Percentiles rank a stretch among this genome's conserved stretches.
Conservation (phyloP, 2,329 filamentous ascomycete genomes). For the Monilinia laxa region DNA sequence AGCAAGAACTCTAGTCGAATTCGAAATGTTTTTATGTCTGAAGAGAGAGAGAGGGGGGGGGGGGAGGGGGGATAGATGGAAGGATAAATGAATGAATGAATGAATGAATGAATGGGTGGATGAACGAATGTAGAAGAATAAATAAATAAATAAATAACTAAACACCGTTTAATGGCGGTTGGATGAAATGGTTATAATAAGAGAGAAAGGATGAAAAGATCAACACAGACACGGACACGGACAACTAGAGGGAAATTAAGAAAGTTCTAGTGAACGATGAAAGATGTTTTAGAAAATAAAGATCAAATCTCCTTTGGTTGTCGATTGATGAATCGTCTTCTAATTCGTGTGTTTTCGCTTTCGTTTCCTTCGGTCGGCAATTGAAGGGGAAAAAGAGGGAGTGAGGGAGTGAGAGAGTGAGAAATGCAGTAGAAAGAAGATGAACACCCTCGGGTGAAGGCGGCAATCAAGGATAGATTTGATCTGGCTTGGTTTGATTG, state of each 20-base stretch:
- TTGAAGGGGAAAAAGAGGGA: not conserved
- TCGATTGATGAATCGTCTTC: not conserved
- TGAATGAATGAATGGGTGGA: too few species aligned
- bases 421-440: not conserved
- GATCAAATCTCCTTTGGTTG: not conserved
- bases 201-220: slow-evolving; percentile 13
- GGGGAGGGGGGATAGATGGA: not conserved
- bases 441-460: not conserved
- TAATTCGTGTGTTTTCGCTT: not conserved
- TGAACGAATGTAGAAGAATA: not conserved
- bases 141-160: not conserved
- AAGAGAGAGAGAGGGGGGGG: too few species aligned
- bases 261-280: not conserved
- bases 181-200: not conserved
- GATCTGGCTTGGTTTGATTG: not conserved
- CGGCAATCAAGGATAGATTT: not conserved
- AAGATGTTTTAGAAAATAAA: not conserved
- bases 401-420: not conserved
- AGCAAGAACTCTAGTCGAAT: slow-evolving; percentile 38
- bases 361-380: slow-evolving; percentile 6
- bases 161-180: not conserved
- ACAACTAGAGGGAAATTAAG: not conserved
- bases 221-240: not conserved
- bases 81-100: too few species aligned
- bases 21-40: not conserved